Evolutionary conservation across 2,329 filamentous ascomycete species (phyloP), one percentile per base, ranked within the genome.

Genomic region (Aspergillus sp.): DNA sequence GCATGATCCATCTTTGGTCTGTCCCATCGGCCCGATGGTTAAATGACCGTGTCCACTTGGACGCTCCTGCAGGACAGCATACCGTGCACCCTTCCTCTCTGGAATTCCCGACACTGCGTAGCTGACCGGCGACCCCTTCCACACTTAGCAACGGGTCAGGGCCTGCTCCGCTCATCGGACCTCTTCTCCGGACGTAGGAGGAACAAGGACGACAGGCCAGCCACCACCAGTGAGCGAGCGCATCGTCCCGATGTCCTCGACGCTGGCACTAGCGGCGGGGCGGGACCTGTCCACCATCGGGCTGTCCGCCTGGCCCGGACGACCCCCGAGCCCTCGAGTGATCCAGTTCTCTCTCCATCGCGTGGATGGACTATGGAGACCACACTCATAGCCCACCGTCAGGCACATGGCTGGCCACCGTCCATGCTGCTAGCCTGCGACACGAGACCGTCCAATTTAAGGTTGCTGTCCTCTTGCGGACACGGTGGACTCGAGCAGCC

Each of bases 281-380:
- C 64, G 64, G 41, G 64, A 65, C 52, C 36, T 41, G 15, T 49
- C 39, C 57, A 57, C 56, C 55, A 63, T 65, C 62, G 57, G 62
- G 55, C 59, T 59, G 58, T 59, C 63, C 57, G 63, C 62, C 59
- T 66, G 63, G 64, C 54, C 63, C 63, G 64, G 64, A 65, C 61
- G 57, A 41, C 38, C 51, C 55, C 62, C 61, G 62, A 64, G 54
- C 30, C 25, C 57, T 25, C 8, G 13, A 27, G 17, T 47, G 60
- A 23, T 44, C 32, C 42, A 36, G 44, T 50, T 21, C n/a, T 42
- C 7, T 54, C 7, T 57, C 42, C 23, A 15, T 27, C 15, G 38
- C 21, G 30, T 32, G 32, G 32, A 52, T 38, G 30, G 27, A 23
- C 19, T 21, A 21, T 21, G 21, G 21, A 23, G 21, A 5, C 21